Base-by-base conservation (phyloP, 176 grass and related monocot genomes). In the Cenchrus americanus region DNA sequence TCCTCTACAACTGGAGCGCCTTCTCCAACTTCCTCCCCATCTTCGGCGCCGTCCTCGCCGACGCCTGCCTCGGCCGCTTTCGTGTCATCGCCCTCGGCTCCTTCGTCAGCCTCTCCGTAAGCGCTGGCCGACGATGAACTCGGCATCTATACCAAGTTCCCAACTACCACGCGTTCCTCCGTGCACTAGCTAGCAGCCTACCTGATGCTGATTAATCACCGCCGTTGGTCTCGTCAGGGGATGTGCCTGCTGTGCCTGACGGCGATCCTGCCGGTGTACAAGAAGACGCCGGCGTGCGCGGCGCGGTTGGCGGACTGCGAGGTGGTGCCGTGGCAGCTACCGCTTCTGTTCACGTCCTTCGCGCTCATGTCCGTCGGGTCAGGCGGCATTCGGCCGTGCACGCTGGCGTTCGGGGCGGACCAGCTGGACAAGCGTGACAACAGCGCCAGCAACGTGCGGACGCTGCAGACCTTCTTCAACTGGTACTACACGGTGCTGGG, bases 391-490 rank as follows among this genome's bases (percentile, higher is more conserved):
- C 83, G 87, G 63, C 90, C 93, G 15, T 95, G 90, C 86, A 48
- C 89, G 26, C 79, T 95, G 55, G 88, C 90, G 49, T 95, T 95
- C 86, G 93, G 93, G 1, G 93, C 93, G 4, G 93, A 95, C 86
- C 93, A 95, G 82, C 84, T 95, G 69, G 88, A 90, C 88, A 65
- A 5, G 79, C 55, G 13, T 5, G 83, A 90, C 88, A 79, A 71
- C 82, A 90, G 75, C 78, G 14, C 83, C 73, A 52, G 17, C 40
- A 92, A 86, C 77, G 75, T 85, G 26, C 8, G 87, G 12, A 81
- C 41, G 74, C 75, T 95, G 71, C 89, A 95, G 90, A 92, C 87
- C 75, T 92, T 88, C 90, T 95, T 95, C 93, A 92, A 92, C 90
- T 92, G 90, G 89, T 95, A 95, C 81, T 95, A 95, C 86, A 85